Percentiles rank a stretch among this genome's conserved stretches.
Evolutionary conservation across 116 monocot genomes (phyloP).

Genomic region (Phalaenopsis hybrid): DNA sequence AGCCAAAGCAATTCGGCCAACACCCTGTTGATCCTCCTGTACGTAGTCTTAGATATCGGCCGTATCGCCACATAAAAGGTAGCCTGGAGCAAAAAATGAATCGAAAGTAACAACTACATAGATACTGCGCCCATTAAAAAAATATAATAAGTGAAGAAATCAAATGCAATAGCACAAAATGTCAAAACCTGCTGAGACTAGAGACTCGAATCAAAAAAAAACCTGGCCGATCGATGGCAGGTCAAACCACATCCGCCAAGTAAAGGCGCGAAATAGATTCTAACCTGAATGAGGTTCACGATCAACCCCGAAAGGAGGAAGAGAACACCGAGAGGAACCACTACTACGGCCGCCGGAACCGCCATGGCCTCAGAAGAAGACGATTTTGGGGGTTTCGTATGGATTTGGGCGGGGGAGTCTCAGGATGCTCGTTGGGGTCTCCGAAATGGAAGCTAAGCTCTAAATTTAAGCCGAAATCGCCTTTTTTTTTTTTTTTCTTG

Average conservation of each 20-base stretch:
- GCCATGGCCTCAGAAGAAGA: conserved; percentile 31
- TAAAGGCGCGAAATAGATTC: neutral
- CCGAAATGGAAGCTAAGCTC: neutral
- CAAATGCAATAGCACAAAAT: neutral
- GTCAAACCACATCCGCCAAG: neutral
- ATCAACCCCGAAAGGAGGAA: conserved; percentile 87
- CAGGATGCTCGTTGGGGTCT: neutral
- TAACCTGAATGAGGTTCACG: conserved; percentile 83
- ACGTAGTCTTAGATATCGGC: conserved; percentile 73
- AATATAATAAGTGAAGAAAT: neutral
- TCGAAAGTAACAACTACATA: neutral
- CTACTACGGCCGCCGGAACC: conserved; percentile 54
- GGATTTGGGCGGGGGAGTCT: too few relatives aligned
- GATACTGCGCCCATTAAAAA: neutral
- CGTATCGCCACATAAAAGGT: conserved; percentile 44
- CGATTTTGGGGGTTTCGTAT: too few relatives aligned
- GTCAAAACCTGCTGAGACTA: neutral
- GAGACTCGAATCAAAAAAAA: neutral
- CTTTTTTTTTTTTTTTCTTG: neutral
- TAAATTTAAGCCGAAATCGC: neutral
- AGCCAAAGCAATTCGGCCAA: conserved; percentile 85
- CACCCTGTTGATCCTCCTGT: conserved; percentile 79
- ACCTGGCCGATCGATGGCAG: too few relatives aligned
- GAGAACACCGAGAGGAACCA: conserved; percentile 80
- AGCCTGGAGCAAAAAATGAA: conserved; percentile 27